Base-by-base conservation (phyloP, 2,329 filamentous ascomycete species). In the Trichophyton benhamiae region DNA sequence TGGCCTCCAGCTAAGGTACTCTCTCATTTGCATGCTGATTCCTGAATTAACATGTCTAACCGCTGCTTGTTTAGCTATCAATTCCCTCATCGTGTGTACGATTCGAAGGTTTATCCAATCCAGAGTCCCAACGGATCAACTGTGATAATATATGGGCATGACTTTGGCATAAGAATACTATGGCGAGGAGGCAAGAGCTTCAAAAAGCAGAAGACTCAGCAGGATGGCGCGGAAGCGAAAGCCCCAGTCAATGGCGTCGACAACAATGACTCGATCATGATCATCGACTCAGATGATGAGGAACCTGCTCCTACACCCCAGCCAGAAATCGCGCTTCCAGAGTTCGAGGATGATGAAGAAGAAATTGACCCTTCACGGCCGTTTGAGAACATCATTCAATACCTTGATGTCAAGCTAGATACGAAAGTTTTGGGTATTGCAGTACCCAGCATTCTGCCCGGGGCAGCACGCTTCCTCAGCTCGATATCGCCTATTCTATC, bases 101-200 rank as follows among this genome's bases (percentile, higher is more conserved):
- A 75, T 61, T 78, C 82, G 11, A 77, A 79, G 68, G 75, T 81
- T 65, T 86, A 86, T 68, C 83, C 84, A 4, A 70, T 81, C 42
- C 76, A 77, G 64, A 76, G 82, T 20, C 79, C 82, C 22, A 85
- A 86, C 70, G 82, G 82, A 68, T 86, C 84, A 2, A 82, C 80
- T 2, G 75, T 87, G 62, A 75, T 86, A 52, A 67, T 86, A 11
- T 85, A 83, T 66, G 84, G 80, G 55, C 80, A 85, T 65, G 79
- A 81, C 48, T 76, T 75, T 48, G 84, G 84, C 3, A 66, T 87
- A 22, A 78, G 79, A 62, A 72, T 86, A 57, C 66, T 84, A 33
- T 87, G 84, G 84, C 77, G 81, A 71, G 83, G 83, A 49, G 83
- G 83, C 3, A 76, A 75, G 33, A 72, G 74, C 0, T 76, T 82